A percentile compares a stretch with the other conserved stretches of the same genome.
Conservation (phyloP, 129 eudicot species). For the Artemisia tridentata region DNA sequence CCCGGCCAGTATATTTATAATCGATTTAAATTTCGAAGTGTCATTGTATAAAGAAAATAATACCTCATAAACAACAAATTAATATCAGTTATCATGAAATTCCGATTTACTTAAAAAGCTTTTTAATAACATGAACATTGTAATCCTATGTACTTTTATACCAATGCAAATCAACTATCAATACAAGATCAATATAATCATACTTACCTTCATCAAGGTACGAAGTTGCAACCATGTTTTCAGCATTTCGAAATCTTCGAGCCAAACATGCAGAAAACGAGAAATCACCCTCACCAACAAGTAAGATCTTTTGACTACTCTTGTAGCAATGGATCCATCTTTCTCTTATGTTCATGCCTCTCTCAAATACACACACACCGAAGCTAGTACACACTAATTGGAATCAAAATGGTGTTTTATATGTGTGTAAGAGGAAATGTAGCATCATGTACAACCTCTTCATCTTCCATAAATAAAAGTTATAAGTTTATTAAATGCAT, state of each 20-base stretch:
- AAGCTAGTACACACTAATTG: not conserved
- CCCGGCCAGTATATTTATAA: too few species aligned
- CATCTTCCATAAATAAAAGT: not conserved
- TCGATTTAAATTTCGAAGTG: too few species aligned
- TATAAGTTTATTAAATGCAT: too few species aligned
- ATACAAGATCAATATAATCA: not conserved
- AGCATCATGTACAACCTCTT: not conserved
- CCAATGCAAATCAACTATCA: not conserved
- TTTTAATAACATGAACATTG: too few species aligned
- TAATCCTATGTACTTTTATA: not conserved
- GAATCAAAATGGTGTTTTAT: not conserved
- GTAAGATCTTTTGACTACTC: conserved; percentile 34
- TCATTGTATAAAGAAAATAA: too few species aligned
- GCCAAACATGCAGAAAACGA: conserved; percentile 32
- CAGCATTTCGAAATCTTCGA: conserved; percentile 14
- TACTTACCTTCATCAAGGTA: conserved; percentile 20
- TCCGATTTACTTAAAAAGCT: too few species aligned
- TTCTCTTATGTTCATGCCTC: conserved; percentile 12
- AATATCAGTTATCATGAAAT: too few species aligned
- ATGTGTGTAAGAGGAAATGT: conserved; percentile 1
- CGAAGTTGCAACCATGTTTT: conserved; percentile 35
- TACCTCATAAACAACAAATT: too few species aligned
- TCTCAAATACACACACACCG: not conserved
- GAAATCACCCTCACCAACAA: conserved; percentile 39
- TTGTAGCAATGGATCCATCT: conserved; percentile 26